Evolutionary conservation across 2,329 filamentous ascomycete species (phyloP), one percentile per base, ranked within the genome.

Genomic region (Epichloe festucae): DNA sequence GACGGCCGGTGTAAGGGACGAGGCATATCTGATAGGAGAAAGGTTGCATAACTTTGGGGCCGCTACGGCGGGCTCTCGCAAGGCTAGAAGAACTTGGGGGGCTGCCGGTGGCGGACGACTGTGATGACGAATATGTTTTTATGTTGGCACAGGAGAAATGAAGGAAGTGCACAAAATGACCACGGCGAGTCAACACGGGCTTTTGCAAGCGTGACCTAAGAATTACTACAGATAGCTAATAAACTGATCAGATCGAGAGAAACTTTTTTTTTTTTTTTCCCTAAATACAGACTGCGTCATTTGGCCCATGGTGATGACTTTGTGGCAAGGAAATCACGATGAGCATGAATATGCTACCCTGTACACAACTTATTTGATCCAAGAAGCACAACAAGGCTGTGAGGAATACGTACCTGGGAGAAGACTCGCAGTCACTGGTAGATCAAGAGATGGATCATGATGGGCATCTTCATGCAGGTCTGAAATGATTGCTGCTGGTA

Each of bases 1-100:
- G 90, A 81, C 87, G 60, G 75, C 82, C 52, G 80, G 84, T 53
- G 89, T 98, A 46, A 76, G 89, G 40, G 94, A 98, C 65, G 94
- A 98, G 68, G 90, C 95, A 0, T 98, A 98, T 65, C 73, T 98
- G 44, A 93, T 97, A 62, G 93, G 93, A 2, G 91, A 98, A 70
- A 74, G 90, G 54, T 69, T 98, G 62, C 94, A 98, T 70, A 98
- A 98, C 66, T 95, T 96, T 68, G 87, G 89, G 4, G 66, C 67
- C 2, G 68, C 65, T 7, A 65, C 69, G 15, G 67, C 67, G 7
- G 68, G 65, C 17, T 64, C 63, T 17, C 63, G 65, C 14, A 64
- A 64, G 51, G 61, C 62, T 15, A 63, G 63, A 53, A 62, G 61
- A 2, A 63, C 65, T 14, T 71, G 70, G 68, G 67, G 65, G 49